A percentile compares a stretch with the other conserved stretches of the same genome.
phyloP scores from a whole-genome alignment of 1,284 basidiomycete genomes.

The Irpex sp. region DNA sequence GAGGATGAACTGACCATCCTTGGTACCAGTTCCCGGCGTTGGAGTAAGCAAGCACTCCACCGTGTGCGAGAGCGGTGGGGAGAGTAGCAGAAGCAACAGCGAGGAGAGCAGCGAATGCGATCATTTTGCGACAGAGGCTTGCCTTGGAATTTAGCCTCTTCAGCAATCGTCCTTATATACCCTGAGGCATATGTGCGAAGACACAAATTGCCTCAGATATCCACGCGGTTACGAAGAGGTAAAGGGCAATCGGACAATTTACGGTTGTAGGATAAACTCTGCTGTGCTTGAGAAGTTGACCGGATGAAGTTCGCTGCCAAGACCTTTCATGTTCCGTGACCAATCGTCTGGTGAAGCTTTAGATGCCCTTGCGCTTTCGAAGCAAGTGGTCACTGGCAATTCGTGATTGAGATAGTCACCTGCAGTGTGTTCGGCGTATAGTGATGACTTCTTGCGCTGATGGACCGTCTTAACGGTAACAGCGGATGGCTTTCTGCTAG shows the following conservation, averaged over 20 bases:
- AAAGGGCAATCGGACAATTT: not conserved
- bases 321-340: not conserved
- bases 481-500: no score
- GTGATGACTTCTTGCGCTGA: not conserved
- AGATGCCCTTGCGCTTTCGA: not conserved
- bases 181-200: not conserved
- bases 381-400: not conserved
- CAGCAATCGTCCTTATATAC: not conserved
- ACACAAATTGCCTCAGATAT: not conserved
- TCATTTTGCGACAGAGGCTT: constrained; percentile 15
- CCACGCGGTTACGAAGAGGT: not conserved
- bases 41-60: constrained; percentile 48
- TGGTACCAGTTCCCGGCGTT: constrained; percentile 43
- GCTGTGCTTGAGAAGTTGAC: not conserved
- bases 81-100: constrained; percentile 22
- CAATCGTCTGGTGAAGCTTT: not conserved
- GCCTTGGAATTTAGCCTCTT: not conserved
- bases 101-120: constrained; percentile 22
- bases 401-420: not conserved
- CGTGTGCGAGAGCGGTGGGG: constrained; percentile 36
- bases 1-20: constrained; percentile 33
- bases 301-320: constrained; percentile 1
- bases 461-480: no score
- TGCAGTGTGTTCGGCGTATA: not conserved
- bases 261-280: not conserved